Conservation (phyloP, 1,284 basidiomycete genomes). For the Sparassis latifolia region DNA sequence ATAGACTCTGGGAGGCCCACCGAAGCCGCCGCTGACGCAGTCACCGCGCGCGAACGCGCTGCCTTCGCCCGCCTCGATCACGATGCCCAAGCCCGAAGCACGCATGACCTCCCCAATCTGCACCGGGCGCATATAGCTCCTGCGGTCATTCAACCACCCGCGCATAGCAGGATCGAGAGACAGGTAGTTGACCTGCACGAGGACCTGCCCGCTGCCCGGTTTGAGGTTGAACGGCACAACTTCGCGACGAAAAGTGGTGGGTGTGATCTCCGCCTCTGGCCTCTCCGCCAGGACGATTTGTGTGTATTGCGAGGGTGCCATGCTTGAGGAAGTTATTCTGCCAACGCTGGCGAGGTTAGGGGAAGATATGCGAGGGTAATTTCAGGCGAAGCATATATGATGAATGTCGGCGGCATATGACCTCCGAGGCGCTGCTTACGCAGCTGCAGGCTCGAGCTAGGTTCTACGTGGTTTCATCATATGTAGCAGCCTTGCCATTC, state of each 20-base stretch:
- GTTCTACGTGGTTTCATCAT: too few species aligned
- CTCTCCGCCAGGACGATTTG: slow-evolving; percentile 71
- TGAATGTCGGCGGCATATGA: too few species aligned
- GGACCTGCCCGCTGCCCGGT: slow-evolving; percentile 50
- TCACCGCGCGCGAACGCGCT: slow-evolving; percentile 60
- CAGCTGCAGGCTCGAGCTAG: too few species aligned
- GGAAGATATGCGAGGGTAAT: too few species aligned
- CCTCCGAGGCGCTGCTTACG: too few species aligned
- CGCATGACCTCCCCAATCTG: slow-evolving; percentile 84
- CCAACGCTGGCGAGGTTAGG: too few species aligned
- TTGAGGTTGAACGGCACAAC: slow-evolving; percentile 47
- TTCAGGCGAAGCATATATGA: too few species aligned
- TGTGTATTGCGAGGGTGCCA: slow-evolving; percentile 36
- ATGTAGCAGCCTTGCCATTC: too few species aligned
- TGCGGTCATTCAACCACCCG: slow-evolving; percentile 66
- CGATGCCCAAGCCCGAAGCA: slow-evolving; percentile 60
- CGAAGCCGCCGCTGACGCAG: slow-evolving; percentile 50
- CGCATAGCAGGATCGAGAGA: slow-evolving; percentile 86
- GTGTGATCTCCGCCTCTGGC: slow-evolving; percentile 57
- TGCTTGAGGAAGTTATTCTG: background rate
- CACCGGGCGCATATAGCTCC: slow-evolving; percentile 68
- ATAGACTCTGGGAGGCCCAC: slow-evolving; percentile 28
- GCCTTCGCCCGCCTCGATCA: slow-evolving; percentile 52
- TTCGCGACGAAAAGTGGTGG: slow-evolving; percentile 67
- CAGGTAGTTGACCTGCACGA: slow-evolving; percentile 71